A percentile compares a stretch with the other conserved stretches of the same genome.
Evolutionary conservation across 345 rosid species (phyloP).

Genomic region (Heritiera fomes): DNA sequence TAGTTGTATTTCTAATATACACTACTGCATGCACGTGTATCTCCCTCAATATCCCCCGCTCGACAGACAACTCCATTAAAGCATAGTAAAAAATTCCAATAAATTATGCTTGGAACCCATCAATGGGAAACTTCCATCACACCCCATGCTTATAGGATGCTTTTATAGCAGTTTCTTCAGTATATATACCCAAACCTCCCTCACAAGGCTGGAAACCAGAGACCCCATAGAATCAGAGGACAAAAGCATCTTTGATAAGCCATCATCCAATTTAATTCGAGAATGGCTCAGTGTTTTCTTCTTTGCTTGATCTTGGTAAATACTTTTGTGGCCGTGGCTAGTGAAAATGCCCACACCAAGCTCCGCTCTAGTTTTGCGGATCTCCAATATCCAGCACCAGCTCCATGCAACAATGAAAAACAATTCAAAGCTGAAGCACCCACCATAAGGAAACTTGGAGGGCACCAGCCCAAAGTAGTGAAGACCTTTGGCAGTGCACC

Average conservation of each 20-base stretch:
- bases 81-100: neutral
- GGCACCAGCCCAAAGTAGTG: conserved; percentile 20
- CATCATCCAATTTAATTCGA: neutral
- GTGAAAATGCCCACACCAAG: conserved; percentile 15
- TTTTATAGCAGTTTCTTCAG: neutral
- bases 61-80: conserved; percentile 37
- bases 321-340: conserved; percentile 24
- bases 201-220: neutral
- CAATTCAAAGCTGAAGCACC: conserved; percentile 20
- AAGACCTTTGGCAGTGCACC: conserved; percentile 14
- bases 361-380: neutral
- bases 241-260: conserved; percentile 10
- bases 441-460: conserved; percentile 46
- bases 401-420: conserved; percentile 20
- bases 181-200: neutral
- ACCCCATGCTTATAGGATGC: conserved; percentile 27
- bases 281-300: conserved; percentile 33
- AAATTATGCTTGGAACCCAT: conserved; percentile 25
- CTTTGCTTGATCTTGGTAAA: conserved; percentile 35
- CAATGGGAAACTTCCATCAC: conserved; percentile 45
- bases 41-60: conserved; percentile 29
- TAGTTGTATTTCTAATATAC: conserved; percentile 43
- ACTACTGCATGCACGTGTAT: conserved; percentile 39
- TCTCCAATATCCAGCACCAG: conserved; percentile 17
- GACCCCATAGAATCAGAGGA: neutral